Conservation (phyloP, 441 rosid species). For the Populus hybrid region DNA sequence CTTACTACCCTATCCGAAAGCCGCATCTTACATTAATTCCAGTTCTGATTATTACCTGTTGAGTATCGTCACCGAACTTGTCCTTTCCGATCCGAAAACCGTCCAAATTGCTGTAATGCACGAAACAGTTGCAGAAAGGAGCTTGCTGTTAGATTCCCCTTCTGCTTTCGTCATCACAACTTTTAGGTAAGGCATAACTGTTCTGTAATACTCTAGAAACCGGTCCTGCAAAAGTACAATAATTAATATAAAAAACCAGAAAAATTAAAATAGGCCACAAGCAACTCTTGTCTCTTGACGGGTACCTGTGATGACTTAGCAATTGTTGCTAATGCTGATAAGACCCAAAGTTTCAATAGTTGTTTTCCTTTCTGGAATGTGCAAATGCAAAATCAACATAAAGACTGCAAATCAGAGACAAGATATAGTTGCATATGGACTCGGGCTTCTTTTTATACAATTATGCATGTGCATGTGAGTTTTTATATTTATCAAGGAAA, state of each 20-base stretch:
- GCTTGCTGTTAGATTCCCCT: conserved; percentile 44
- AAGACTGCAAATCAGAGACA: not conserved
- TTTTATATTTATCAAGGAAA: too few relatives aligned
- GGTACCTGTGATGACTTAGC: conserved; percentile 48
- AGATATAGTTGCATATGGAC: not conserved
- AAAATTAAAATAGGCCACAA: not conserved
- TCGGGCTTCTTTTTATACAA: not conserved
- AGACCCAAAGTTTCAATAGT: conserved; percentile 48
- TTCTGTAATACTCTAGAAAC: conserved; percentile 48
- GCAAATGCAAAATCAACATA: not conserved
- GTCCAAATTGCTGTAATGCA: conserved; percentile 52
- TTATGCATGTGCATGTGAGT: not conserved
- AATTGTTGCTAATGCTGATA: conserved; percentile 49
- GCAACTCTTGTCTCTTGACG: not conserved
- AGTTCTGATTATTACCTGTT: conserved; percentile 34
- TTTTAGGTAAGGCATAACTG: conserved; percentile 56
- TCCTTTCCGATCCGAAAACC: conserved; percentile 59
- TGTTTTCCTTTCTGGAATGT: conserved; percentile 43
- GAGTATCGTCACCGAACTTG: conserved; percentile 44
- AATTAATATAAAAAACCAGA: not conserved
- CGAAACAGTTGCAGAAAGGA: conserved; percentile 49
- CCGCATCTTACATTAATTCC: not conserved
- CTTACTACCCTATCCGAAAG: not conserved
- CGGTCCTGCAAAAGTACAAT: conserved; percentile 32
- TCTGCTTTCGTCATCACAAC: conserved; percentile 47